These are phyloP conservation scores for Volvox africanus DNA, from an alignment of 139 green algal species.

Conservation along the genomic window DNA sequence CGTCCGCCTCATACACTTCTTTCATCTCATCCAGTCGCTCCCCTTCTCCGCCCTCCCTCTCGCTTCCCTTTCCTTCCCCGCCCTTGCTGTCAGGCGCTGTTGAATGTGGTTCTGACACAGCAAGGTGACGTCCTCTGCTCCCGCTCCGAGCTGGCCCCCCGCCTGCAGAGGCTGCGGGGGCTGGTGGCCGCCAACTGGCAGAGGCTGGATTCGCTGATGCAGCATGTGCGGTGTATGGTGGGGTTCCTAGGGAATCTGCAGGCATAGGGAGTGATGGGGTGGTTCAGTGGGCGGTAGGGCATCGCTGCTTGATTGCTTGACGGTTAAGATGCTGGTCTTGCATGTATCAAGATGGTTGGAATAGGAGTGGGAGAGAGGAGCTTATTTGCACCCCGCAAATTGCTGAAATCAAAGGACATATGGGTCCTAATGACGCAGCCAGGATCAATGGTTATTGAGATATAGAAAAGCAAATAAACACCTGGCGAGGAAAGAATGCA, in stretches of 20 bases:
- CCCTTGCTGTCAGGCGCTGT: background rate
- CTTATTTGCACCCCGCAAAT: too few species aligned
- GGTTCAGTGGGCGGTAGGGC: too few species aligned
- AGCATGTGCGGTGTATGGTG: conserved; percentile 81
- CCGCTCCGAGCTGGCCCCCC: conserved; percentile 56
- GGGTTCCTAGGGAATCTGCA: conserved; percentile 84
- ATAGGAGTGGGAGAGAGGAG: too few species aligned
- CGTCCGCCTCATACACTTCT: background rate
- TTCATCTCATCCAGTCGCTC: background rate
- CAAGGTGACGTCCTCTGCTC: conserved; percentile 80
- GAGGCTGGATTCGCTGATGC: conserved; percentile 77
- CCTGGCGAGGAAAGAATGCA: too few species aligned
- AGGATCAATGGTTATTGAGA: too few species aligned
- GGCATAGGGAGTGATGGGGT: background rate
- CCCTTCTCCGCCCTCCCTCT: background rate
- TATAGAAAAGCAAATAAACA: too few species aligned
- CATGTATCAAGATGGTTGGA: too few species aligned
- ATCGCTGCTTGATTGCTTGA: too few species aligned
- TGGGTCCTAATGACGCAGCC: too few species aligned
- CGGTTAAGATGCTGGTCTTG: too few species aligned
- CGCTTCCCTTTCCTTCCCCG: background rate
- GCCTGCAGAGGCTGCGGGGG: conserved; percentile 52
- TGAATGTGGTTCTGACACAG: conserved; percentile 3
- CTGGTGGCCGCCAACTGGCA: conserved; percentile 69
- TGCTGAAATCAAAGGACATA: too few species aligned